Base-by-base conservation (phyloP, 2,329 filamentous ascomycete species). In the Fusarium verrucosum region DNA sequence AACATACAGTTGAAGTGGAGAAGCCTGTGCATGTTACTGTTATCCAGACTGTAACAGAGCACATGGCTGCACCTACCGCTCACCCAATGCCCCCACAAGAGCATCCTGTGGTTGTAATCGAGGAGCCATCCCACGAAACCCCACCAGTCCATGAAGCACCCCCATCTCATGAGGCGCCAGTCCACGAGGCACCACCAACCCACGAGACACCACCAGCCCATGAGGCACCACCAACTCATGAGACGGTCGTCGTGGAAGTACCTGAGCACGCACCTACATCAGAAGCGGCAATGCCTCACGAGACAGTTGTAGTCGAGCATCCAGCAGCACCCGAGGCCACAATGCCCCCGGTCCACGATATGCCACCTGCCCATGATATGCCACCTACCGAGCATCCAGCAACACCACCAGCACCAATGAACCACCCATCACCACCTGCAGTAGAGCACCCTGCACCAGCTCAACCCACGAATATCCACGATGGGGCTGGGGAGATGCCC, bases 21-120 rank as follows among this genome's bases (percentile, higher is more conserved):
- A 57, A 65, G 47, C 55, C 61, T 1, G 60, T 55, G 2, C 60
- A 65, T 3, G 54, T 64, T 0, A 61, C 61, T 20, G 55, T 58
- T 3, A 37, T 55, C 3, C 44, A 65, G 4, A 61, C 62, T 1
- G 45, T 65, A 0, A 51, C 56, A 0, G 61, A 47, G 2, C 58
- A 62, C 3, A 28, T 25, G 1, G 23, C 50, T 11, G 40, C 57
- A 2, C 33, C 19, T 3, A 35, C 58, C 3, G 26, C 56, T 16
- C 0, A 22, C 43, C 4, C 43, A 43, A 16, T 13, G 10, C 22
- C 56, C 5, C 38, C 53, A 1, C 25, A 53, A 7, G 33, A 57
- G 9, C 50, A 55, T 11, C 50, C 50, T 0, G 53, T 40, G 3
- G 49, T 50, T 8, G 52, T 47, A 0, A 47, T 47, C 14, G 30